Evolutionary conservation across 495 filamentous ascomycete species (phyloP), one percentile per base, ranked within the genome.

Genomic region (Gamarada debralockiae): DNA sequence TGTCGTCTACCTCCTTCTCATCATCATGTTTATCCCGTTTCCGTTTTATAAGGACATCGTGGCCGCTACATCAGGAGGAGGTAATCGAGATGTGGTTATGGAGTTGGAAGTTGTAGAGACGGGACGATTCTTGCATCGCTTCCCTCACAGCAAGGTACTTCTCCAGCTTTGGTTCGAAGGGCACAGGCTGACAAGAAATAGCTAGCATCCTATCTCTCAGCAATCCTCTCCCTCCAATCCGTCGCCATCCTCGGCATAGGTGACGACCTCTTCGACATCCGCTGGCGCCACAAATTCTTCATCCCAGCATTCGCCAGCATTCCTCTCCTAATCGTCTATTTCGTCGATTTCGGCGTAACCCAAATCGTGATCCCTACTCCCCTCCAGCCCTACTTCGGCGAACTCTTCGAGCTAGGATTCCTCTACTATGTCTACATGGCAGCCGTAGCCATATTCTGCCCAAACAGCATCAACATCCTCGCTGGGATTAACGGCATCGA

Each of bases 401-500:
- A 79, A 56, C 76, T 95, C 45, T 73, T 97, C 59, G 81, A 97
- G 64, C 83, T 99, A 9, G 91, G 92, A 46, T 83, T 78, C 71
- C 74, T 95, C 39, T 98, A 98, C 76, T 98, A 98, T 70, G 73
- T 80, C 58, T 98, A 98, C 74, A 98, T 98, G 93, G 89, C 90
- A 29, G 80, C 83, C 23, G 80, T 98, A 44, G 84, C 91, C 60
- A 97, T 98, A 50, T 98, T 98, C 71, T 92, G 88, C 59, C 91
- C 93, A 4, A 97, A 99, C 69, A 88, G 89, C 65, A 99, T 99
- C 77, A 99, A 99, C 73, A 99, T 99, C 71, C 73, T 97, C 2
- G 93, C 93, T 5, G 93, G 93, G 9, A 89, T 99, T 62, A 99
- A 99, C 69, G 93, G 93, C 10, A 91, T 99, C 57, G 93, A 99